Evolutionary conservation across 768 basidiomycete genomes (phyloP).

Genomic region (Clitopilus passeckerianus): DNA sequence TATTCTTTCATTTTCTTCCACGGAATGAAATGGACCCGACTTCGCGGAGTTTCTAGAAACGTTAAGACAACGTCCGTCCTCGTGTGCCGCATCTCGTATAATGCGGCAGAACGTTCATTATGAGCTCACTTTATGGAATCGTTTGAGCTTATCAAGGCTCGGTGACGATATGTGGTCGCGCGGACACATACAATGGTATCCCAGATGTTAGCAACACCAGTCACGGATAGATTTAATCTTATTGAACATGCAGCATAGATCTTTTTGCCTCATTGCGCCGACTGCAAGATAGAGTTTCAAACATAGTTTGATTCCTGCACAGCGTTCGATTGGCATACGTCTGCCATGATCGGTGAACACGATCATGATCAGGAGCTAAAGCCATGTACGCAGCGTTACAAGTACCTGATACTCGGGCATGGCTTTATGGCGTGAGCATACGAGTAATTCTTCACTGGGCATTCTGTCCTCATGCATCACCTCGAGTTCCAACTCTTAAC

Average conservation of each 20-base stretch:
- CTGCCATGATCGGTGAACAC: neutral
- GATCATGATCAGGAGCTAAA: neutral
- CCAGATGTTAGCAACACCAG: neutral
- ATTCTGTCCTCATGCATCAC: neutral
- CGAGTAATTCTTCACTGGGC: neutral
- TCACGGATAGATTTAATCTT: neutral
- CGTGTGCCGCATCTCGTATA: neutral
- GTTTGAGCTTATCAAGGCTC: neutral
- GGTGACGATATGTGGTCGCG: neutral
- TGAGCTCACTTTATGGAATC: neutral
- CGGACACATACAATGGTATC: neutral
- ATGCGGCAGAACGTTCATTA: neutral
- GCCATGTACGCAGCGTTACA: neutral
- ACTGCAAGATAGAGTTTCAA: neutral
- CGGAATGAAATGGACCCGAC: neutral
- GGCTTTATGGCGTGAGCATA: neutral
- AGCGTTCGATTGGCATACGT: neutral
- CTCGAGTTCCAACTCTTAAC: neutral
- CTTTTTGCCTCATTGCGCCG: neutral
- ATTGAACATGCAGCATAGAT: neutral
- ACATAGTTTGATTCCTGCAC: neutral
- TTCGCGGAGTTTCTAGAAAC: conserved; percentile 1
- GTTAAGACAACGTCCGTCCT: neutral
- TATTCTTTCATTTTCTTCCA: neutral
- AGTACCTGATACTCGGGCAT: neutral